Base-by-base conservation (phyloP, 169 alveolate genomes). In the Plasmodium reichenowi region DNA sequence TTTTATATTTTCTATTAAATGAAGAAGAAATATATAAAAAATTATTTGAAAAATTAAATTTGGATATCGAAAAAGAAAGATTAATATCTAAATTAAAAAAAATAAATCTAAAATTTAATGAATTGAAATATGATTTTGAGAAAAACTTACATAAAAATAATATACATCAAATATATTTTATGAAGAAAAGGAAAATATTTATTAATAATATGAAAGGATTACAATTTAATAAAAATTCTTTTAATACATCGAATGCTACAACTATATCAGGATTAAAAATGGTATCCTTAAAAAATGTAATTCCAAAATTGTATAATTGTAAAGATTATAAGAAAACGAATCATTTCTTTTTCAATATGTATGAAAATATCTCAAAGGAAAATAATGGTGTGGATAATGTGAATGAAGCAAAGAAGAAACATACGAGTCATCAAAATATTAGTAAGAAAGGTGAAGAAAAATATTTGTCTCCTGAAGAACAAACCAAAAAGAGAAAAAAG, bases 251-350 rank as follows among this genome's bases (percentile, higher is more conserved):
- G 4, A 15, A 15, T n/a, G n/a, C 66, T 48, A 50, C 38, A 20
- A 26, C 24, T 17, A 72, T 52, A n/a, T 48, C 74, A 17, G 43
- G 43, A 17, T 12, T 67, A 6, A 26, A 50, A 5, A 32, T 15
- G 64, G 22, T 74, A 63, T 78, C 89, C 20, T 45, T 78, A 48
- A 78, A 66, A 78, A 78, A 66, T 64, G 48, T 78, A 32, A 50
- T 78, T 17, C 89, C 89, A 7, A 64, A 78, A 52, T 52, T 78
- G 29, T 78, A 78, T 22, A 78, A 78, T 71, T 78, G 24, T 20
- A 78, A 43, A 26, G 78, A 78, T 58, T 78, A 64, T 26, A 78
- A 78, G 2, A 24, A 38, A 66, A 78, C 78, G 2, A 66, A 47
- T 38, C 64, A 78, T 71, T 43, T 78, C 47, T 47, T 78, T 52